Conservation (phyloP, 768 basidiomycete genomes). For the Cytidiella melzeri region DNA sequence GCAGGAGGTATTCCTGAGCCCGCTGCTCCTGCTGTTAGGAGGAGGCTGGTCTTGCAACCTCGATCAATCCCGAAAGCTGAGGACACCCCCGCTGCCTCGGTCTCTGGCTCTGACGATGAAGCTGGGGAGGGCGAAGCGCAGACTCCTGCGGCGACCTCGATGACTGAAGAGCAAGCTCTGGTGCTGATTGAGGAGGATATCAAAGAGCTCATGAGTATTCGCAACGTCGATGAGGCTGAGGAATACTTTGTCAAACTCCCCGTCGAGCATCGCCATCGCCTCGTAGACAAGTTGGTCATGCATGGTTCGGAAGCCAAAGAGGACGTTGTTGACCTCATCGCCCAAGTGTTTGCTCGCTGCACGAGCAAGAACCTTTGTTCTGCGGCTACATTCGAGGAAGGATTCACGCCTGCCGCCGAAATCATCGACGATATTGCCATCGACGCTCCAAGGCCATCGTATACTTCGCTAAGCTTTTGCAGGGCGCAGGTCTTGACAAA, state of each 20-base stretch:
- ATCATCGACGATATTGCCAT: conserved; percentile 84
- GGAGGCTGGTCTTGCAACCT: conserved; percentile 68
- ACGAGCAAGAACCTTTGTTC: conserved; percentile 55
- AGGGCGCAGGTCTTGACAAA: conserved; percentile 51
- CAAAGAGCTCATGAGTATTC: conserved; percentile 84
- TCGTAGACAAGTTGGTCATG: conserved; percentile 73
- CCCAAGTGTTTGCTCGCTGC: conserved; percentile 64
- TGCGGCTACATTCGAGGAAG: conserved; percentile 61
- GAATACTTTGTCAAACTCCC: conserved; percentile 78
- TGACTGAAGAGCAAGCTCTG: conserved; percentile 63
- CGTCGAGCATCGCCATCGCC: conserved; percentile 47
- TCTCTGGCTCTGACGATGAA: conserved; percentile 44
- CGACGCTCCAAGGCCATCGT: conserved; percentile 81
- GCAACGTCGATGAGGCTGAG: conserved; percentile 83
- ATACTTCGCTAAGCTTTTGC: conserved; percentile 70
- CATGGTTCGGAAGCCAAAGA: conserved; percentile 76
- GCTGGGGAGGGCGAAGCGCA: conserved; percentile 25
- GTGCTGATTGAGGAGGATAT: conserved; percentile 75
- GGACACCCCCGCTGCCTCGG: conserved; percentile 41
- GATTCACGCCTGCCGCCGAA: conserved; percentile 64
- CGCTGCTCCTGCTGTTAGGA: conserved; percentile 43
- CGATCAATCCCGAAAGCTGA: conserved; percentile 58
- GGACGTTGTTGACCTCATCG: conserved; percentile 70
- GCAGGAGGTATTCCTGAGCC: conserved; percentile 40
- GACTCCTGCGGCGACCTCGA: conserved; percentile 29